Evolutionary conservation across 2,329 filamentous ascomycete genomes (phyloP).

Genomic region (Ophiostoma himal-ulmi): DNA sequence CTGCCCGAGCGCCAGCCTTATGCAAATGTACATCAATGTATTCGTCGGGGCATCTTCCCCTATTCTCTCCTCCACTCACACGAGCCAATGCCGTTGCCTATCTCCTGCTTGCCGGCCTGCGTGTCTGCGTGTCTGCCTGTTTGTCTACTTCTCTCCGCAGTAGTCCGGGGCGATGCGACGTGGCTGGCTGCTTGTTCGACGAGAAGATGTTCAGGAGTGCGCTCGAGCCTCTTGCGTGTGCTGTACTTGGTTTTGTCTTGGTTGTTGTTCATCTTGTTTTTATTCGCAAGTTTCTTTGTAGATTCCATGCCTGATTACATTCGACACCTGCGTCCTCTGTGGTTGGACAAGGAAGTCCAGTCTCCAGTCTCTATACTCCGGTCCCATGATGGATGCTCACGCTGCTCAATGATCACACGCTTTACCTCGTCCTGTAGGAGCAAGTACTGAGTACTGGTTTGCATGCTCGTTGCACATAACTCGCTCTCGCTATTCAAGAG

Average conservation of each 20-base stretch:
- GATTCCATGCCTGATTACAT: neutral
- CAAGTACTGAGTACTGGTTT: neutral
- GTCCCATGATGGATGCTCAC: neutral
- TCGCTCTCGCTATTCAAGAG: too few species aligned
- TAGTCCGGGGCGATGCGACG: neutral
- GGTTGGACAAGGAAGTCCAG: neutral
- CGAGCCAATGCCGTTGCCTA: too few species aligned
- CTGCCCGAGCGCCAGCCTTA: neutral
- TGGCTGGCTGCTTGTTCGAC: neutral
- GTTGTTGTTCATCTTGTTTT: neutral
- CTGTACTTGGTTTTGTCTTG: neutral
- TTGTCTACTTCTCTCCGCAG: slow-evolving; percentile 1
- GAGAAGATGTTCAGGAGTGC: neutral
- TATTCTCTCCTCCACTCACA: neutral
- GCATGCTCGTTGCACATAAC: neutral
- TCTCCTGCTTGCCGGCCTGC: too few species aligned
- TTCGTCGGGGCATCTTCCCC: neutral
- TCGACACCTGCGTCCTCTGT: neutral
- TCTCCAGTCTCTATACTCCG: neutral
- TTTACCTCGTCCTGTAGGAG: neutral
- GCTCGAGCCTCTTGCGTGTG: neutral
- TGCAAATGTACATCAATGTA: neutral
- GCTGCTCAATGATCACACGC: too few species aligned
- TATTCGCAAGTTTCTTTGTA: neutral
- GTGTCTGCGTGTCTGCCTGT: neutral